Evolutionary conservation across 306 rosid species (phyloP).

Genomic region (Dalbergia cultrata): DNA sequence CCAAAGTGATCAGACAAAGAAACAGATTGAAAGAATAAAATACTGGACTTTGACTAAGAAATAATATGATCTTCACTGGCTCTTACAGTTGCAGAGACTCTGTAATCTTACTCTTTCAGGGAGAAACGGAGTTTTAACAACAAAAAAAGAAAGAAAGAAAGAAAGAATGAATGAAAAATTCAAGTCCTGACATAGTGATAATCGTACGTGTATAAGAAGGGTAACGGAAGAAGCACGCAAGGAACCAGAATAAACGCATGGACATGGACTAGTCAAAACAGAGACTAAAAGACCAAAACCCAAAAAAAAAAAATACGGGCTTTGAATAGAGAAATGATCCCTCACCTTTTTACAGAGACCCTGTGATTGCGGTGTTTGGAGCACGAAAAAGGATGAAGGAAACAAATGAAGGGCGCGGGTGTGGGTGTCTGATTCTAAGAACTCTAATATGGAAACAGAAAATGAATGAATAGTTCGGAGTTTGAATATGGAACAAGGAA

Average conservation of each 20-base stretch:
- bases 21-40: slow-evolving; percentile 12
- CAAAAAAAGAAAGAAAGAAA: background rate
- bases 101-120: background rate
- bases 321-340: background rate
- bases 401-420: background rate
- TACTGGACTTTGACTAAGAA: background rate
- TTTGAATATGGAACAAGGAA: background rate
- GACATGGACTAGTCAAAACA: slow-evolving; percentile 8
- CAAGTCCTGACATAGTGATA: background rate
- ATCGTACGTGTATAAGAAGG: background rate
- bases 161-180: background rate
- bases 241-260: background rate
- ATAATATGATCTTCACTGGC: background rate
- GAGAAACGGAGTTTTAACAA: background rate
- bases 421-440: background rate
- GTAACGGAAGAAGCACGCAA: background rate
- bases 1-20: background rate
- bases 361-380: background rate
- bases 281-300: background rate
- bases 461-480: background rate
- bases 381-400: background rate
- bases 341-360: background rate
- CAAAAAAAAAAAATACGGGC: background rate
- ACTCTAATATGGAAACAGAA: background rate
- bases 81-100: background rate